Evolutionary conservation across 805 yeast species (phyloP).

Genomic region (Starmerella davenportii): DNA sequence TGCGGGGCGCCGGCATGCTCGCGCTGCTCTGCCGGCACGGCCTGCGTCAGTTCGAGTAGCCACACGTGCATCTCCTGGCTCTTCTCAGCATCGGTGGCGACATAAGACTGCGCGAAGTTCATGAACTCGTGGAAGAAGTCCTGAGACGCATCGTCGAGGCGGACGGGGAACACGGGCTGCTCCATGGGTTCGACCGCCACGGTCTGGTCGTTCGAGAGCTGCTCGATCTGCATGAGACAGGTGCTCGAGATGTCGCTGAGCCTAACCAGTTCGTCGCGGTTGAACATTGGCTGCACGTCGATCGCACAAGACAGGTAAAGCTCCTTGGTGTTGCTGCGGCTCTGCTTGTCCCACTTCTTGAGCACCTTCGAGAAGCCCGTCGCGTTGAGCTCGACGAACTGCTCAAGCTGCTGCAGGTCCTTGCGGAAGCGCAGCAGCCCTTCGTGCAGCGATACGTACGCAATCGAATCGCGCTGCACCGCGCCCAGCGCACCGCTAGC

Average conservation of each 20-base stretch:
- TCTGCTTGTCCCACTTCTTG: slow-evolving; percentile 95
- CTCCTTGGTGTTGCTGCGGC: slow-evolving; percentile 87
- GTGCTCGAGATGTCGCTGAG: slow-evolving; percentile 48
- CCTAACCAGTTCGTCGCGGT: slow-evolving; percentile 67
- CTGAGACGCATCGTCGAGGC: slow-evolving; percentile 25
- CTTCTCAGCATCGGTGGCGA: slow-evolving; percentile 20
- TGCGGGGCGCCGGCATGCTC: slow-evolving; percentile 18
- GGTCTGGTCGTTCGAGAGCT: slow-evolving; percentile 37
- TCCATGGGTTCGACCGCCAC: slow-evolving; percentile 16
- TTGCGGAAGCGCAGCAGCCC: slow-evolving; percentile 78
- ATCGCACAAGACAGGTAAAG: slow-evolving; percentile 81
- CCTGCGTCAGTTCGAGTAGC: slow-evolving; percentile 26
- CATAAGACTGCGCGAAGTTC: slow-evolving; percentile 19
- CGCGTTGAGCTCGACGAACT: slow-evolving; percentile 84
- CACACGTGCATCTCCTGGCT: slow-evolving; percentile 28
- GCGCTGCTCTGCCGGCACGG: background rate
- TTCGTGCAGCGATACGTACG: slow-evolving; percentile 67
- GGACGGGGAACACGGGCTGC: background rate
- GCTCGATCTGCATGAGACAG: slow-evolving; percentile 53
- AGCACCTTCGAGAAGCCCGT: slow-evolving; percentile 90
- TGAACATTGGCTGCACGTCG: slow-evolving; percentile 91
- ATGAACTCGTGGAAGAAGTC: slow-evolving; percentile 57
- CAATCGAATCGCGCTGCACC: slow-evolving; percentile 40
- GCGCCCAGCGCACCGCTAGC: slow-evolving; percentile 28
- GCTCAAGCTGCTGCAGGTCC: slow-evolving; percentile 75